Percentiles rank a stretch among this genome's conserved stretches.
phyloP scores from a whole-genome alignment of 2,329 filamentous ascomycete species.

The Trichoderma sp. region DNA sequence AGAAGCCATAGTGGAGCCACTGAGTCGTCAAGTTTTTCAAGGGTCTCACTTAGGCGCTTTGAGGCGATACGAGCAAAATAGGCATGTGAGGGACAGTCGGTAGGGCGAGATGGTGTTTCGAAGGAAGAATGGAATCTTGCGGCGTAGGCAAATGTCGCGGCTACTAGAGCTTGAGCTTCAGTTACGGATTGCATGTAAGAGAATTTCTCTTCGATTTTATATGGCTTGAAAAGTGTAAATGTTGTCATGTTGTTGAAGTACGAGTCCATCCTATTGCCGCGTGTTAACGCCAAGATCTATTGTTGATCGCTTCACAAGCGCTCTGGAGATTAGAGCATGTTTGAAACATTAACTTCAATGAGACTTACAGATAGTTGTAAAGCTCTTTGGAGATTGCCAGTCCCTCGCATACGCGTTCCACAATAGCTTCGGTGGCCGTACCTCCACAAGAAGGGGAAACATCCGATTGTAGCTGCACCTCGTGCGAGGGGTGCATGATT shows the following conservation, averaged over 20 bases:
- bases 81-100: not conserved
- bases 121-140: not conserved
- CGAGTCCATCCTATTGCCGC: not conserved
- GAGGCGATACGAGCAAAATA: not conserved
- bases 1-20: not conserved
- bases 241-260: slow-evolving; percentile 9
- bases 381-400: too few relatives aligned
- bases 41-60: not conserved
- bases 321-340: too few relatives aligned
- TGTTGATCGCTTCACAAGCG: too few relatives aligned
- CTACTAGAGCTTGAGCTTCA: not conserved
- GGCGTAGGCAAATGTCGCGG: not conserved
- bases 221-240: slow-evolving; percentile 2
- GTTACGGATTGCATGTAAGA: not conserved
- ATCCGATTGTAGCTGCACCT: not conserved
- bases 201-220: not conserved
- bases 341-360: too few relatives aligned
- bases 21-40: not conserved
- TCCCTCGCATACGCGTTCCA: too few relatives aligned
- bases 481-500: slow-evolving; percentile 1
- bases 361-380: too few relatives aligned
- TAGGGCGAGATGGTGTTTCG: not conserved
- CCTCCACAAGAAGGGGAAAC: too few relatives aligned
- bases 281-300: not conserved
- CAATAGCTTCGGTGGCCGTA: too few relatives aligned